A percentile compares a stretch with the other conserved stretches of the same genome.
phyloP scores from a whole-genome alignment of 2,329 filamentous ascomycete species.

The Fusarium palustre region DNA sequence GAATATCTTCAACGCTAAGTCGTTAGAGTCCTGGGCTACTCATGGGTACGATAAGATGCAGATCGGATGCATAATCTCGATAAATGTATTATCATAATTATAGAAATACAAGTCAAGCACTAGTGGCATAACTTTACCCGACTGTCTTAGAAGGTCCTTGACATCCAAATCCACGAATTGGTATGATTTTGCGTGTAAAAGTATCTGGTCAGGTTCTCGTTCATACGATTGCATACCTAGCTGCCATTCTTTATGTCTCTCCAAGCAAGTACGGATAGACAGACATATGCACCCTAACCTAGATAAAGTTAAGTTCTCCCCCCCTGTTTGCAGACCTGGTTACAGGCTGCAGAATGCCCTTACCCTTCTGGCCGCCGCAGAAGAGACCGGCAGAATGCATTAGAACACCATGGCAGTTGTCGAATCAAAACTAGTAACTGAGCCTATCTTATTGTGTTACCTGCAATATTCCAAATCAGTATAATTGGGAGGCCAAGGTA shows the following conservation, averaged over 20 bases:
- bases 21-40: neutral
- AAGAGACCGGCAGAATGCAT: conserved; percentile 13
- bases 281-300: neutral
- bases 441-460: conserved; percentile 6
- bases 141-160: neutral
- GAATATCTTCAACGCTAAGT: neutral
- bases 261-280: neutral
- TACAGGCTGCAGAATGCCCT: neutral
- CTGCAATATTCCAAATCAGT: neutral
- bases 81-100: neutral
- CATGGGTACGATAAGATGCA: neutral
- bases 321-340: neutral
- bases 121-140: neutral
- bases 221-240: neutral
- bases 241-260: neutral
- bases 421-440: conserved; percentile 10
- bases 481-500: neutral
- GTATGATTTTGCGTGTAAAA: neutral
- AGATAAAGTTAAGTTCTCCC: neutral
- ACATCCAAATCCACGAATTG: neutral
- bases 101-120: neutral
- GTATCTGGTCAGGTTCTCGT: neutral
- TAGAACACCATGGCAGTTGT: conserved; percentile 2
- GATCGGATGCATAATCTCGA: neutral
- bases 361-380: neutral